Percentiles rank a stretch among this genome's conserved stretches.
Evolutionary conservation across 306 rosid species (phyloP).

Genomic region (Casuarina cunninghamiana): DNA sequence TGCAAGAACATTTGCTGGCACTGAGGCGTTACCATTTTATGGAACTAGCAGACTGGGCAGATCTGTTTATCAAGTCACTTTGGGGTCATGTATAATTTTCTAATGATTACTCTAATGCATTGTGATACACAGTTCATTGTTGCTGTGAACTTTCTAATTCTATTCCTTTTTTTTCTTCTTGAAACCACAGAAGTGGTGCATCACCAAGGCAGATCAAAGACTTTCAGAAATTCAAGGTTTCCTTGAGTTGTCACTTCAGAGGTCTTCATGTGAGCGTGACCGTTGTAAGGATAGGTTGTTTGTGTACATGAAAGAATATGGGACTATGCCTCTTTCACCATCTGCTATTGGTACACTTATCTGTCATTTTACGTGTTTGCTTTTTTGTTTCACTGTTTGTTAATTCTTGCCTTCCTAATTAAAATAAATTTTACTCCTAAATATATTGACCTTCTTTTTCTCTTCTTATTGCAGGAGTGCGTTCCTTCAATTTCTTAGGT

Average conservation of each 20-base stretch:
- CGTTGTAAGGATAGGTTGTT: conserved; percentile 71
- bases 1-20: conserved; percentile 85
- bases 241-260: conserved; percentile 86
- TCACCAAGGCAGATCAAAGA: conserved; percentile 70
- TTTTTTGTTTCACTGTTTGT: conserved; percentile 1
- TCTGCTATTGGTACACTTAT: conserved; percentile 58
- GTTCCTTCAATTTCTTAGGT: conserved; percentile 89
- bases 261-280: conserved; percentile 85
- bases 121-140: background rate
- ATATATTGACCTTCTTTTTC: background rate
- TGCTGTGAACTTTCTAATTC: conserved; percentile 25
- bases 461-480: conserved; percentile 62
- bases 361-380: background rate
- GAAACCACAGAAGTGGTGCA: conserved; percentile 76
- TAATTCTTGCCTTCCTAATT: conserved; percentile 20
- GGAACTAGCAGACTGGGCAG: conserved; percentile 98
- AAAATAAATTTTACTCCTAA: background rate
- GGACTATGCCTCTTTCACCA: conserved; percentile 63
- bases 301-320: conserved; percentile 78
- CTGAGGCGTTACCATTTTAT: conserved; percentile 86
- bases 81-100: conserved; percentile 72
- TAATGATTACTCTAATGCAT: conserved; percentile 20
- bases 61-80: conserved; percentile 84
- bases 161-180: conserved; percentile 29
- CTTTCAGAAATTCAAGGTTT: conserved; percentile 87